These are phyloP conservation scores for Cyclotella distinguenda DNA, from an alignment of 108 stramenopile species.

Conservation along the genomic window DNA sequence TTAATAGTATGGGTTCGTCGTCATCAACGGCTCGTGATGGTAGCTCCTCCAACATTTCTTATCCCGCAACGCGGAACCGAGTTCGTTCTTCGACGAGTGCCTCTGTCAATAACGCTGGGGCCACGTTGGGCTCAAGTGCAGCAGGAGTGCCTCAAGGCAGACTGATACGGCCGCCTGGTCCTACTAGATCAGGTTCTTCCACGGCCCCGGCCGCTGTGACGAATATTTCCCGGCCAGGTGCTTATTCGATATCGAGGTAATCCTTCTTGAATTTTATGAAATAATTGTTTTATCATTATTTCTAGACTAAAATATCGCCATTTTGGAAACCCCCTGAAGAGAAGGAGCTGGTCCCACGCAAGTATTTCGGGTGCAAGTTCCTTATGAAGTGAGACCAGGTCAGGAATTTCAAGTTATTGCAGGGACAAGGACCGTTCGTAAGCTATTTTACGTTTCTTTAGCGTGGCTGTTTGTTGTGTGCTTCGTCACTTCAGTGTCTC, in stretches of 20 bases:
- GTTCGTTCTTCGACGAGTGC: background rate
- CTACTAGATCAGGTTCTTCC: background rate
- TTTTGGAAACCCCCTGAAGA: constrained; percentile 37
- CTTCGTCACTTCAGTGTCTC: background rate
- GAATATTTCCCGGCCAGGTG: constrained; percentile 18
- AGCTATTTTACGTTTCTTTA: background rate
- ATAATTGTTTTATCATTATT: background rate
- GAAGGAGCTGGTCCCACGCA: constrained; percentile 62
- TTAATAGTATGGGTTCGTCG: constrained; percentile 19
- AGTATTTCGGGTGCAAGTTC: constrained; percentile 83
- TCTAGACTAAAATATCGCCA: too few relatives aligned
- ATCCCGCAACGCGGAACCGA: constrained; percentile 27
- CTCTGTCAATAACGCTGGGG: too few relatives aligned
- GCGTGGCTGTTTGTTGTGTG: background rate
- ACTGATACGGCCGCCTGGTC: background rate
- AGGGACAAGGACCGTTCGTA: constrained; percentile 55
- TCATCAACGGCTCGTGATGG: constrained; percentile 9
- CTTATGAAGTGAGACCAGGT: constrained; percentile 63
- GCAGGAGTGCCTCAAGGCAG: too few relatives aligned
- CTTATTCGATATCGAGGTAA: constrained; percentile 20
- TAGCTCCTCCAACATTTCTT: background rate
- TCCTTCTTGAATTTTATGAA: background rate
- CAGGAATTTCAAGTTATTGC: constrained; percentile 76
- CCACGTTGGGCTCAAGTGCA: too few relatives aligned
- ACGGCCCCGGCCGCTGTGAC: background rate